Conservation (phyloP, 2,329 filamentous ascomycete genomes). For the Fusarium subtropicale region DNA sequence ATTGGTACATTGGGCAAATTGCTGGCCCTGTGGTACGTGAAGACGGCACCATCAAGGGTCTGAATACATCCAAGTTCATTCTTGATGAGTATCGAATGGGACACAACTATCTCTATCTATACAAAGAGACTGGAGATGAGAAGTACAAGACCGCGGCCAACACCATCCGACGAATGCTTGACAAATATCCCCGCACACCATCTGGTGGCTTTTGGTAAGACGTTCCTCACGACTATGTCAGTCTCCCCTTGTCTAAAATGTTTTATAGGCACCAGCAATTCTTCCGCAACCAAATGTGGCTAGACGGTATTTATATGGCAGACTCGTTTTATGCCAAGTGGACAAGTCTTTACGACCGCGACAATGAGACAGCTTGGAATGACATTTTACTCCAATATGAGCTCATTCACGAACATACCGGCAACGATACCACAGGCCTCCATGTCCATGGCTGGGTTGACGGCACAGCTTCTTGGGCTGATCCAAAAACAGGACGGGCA, state of each 20-base stretch:
- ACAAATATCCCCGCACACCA: constrained; percentile 60
- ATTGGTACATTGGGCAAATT: constrained; percentile 58
- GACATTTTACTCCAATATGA: constrained; percentile 59
- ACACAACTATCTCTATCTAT: constrained; percentile 62
- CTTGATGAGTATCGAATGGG: constrained; percentile 64
- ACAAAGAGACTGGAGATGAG: constrained; percentile 56
- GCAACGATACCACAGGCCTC: constrained; percentile 54
- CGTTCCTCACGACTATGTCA: fast-evolving
- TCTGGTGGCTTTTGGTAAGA: constrained; percentile 62
- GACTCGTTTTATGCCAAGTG: constrained; percentile 57
- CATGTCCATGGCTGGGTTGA: constrained; percentile 66
- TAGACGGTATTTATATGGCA: constrained; percentile 65
- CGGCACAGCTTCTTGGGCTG: constrained; percentile 60
- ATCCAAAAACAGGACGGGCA: constrained; percentile 59
- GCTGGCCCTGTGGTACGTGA: constrained; percentile 57
- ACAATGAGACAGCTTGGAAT: constrained; percentile 55
- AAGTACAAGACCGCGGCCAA: constrained; percentile 62
- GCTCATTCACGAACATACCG: constrained; percentile 57
- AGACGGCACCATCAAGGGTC: constrained; percentile 60
- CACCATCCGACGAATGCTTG: constrained; percentile 57
- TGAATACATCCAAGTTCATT: constrained; percentile 60
- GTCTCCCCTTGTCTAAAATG: fast-evolving
- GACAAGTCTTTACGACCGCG: constrained; percentile 50
- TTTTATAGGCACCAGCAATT: constrained; percentile 46
- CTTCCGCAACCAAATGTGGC: constrained; percentile 66